Conservation (phyloP, 345 rosid species). For the Euphorbia pulcherrima region DNA sequence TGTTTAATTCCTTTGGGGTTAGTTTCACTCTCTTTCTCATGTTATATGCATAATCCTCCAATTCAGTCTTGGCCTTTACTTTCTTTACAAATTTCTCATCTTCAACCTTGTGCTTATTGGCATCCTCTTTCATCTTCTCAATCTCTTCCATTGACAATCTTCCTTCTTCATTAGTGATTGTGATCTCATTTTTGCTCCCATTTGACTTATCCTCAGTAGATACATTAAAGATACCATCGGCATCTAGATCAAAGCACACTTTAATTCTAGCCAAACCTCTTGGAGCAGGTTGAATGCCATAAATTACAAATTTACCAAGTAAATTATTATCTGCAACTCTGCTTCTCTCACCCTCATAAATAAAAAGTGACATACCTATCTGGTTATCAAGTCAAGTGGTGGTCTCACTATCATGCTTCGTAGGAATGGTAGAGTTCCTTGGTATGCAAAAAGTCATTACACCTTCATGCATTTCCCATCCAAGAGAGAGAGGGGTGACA, state of each 20-base stretch:
- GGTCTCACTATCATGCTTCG: constrained; percentile 17
- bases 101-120: too few species aligned
- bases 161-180: too few species aligned
- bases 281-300: constrained; percentile 19
- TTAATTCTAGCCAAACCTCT: constrained; percentile 17
- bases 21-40: too few species aligned
- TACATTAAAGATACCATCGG: constrained; percentile 19
- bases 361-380: constrained; percentile 15
- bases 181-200: too few species aligned
- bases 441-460: not conserved
- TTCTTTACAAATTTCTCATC: too few species aligned
- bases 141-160: too few species aligned
- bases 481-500: not conserved
- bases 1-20: too few species aligned
- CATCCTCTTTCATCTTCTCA: too few species aligned
- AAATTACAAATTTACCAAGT: constrained; percentile 17
- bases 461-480: not conserved
- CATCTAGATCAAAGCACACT: not conserved
- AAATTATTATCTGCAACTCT: constrained; percentile 6
- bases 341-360: too few species aligned
- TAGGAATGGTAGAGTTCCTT: too few species aligned
- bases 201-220: constrained; percentile 21
- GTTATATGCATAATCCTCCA: too few species aligned
- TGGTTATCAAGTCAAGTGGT: constrained; percentile 17
- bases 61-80: too few species aligned